Percentiles rank a stretch among this genome's conserved stretches.
These are phyloP conservation scores for Davidsoniella eucalypti DNA, from an alignment of 2,329 filamentous ascomycete species.

Conservation along the genomic window DNA sequence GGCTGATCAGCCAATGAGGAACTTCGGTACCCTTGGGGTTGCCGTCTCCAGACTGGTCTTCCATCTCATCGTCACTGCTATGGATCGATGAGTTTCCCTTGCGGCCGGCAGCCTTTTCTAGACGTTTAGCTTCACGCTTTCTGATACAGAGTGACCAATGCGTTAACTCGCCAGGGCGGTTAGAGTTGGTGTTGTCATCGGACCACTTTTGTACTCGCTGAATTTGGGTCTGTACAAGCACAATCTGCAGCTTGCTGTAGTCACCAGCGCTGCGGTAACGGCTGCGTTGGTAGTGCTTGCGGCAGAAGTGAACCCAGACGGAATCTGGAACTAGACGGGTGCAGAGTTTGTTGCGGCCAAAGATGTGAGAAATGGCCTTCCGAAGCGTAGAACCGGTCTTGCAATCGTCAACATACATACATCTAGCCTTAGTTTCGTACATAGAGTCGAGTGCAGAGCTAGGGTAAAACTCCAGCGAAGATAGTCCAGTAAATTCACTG, in stretches of 20 bases:
- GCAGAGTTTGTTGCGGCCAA: conserved; percentile 66
- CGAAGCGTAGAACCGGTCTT: conserved; percentile 44
- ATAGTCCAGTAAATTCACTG: conserved; percentile 7
- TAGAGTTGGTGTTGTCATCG: conserved; percentile 26
- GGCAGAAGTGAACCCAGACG: conserved; percentile 62
- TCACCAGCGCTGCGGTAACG: conserved; percentile 50
- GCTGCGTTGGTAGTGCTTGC: conserved; percentile 67
- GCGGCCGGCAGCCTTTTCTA: conserved; percentile 17
- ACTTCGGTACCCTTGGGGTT: conserved; percentile 26
- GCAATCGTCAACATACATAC: conserved; percentile 25
- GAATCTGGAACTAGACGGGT: conserved; percentile 52
- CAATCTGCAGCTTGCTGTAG: conserved; percentile 45
- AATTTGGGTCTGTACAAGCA: conserved; percentile 47
- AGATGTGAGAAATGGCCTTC: conserved; percentile 67
- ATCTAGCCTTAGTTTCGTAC: conserved; percentile 11
- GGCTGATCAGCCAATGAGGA: conserved; percentile 32
- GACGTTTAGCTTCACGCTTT: conserved; percentile 45
- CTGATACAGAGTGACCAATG: conserved; percentile 47
- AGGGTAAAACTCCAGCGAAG: conserved; percentile 11
- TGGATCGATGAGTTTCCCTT: conserved; percentile 20
- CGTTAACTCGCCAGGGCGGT: conserved; percentile 28
- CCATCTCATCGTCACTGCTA: conserved; percentile 17
- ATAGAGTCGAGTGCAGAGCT: conserved; percentile 12
- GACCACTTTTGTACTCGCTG: conserved; percentile 47
- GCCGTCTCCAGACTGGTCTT: conserved; percentile 20